A percentile compares a stretch with the other conserved stretches of the same genome.
Conservation (phyloP, 2,329 filamentous ascomycete species). For the Kalaharituber pfeilii region DNA sequence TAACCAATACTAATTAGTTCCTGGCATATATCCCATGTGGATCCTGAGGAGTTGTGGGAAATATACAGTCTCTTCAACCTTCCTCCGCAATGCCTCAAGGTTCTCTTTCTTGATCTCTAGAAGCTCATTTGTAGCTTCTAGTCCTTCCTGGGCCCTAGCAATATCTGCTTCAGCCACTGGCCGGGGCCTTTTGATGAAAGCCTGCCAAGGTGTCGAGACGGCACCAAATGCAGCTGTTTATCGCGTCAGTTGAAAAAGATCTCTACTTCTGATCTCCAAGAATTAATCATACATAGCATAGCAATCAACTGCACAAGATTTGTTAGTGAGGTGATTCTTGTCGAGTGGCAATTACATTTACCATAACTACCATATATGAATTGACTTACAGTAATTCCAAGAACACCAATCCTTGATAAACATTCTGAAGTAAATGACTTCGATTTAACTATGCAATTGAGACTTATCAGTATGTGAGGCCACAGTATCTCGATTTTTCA, state of each 20-base stretch:
- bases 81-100: slow-evolving; percentile 51
- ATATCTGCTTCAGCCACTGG: slow-evolving; percentile 58
- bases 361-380: too few species aligned
- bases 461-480: background rate
- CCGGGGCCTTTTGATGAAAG: slow-evolving; percentile 44
- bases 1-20: background rate
- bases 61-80: slow-evolving; percentile 26
- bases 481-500: background rate
- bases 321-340: slow-evolving; percentile 8
- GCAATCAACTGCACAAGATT: slow-evolving; percentile 58
- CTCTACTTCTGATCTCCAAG: background rate
- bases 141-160: slow-evolving; percentile 56
- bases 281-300: slow-evolving; percentile 40
- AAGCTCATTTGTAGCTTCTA: slow-evolving; percentile 67
- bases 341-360: too few species aligned
- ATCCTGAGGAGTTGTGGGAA: background rate
- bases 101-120: slow-evolving; percentile 56
- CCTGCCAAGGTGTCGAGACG: slow-evolving; percentile 76
- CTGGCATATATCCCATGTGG: background rate
- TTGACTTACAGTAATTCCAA: slow-evolving; percentile 35
- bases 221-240: slow-evolving; percentile 54
- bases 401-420: slow-evolving; percentile 55
- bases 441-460: slow-evolving; percentile 6
- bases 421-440: slow-evolving; percentile 37
- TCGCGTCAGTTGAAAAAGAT: slow-evolving; percentile 1